Evolutionary conservation across 2,329 filamentous ascomycete species (phyloP).

Genomic region (Blastomyces silverae): DNA sequence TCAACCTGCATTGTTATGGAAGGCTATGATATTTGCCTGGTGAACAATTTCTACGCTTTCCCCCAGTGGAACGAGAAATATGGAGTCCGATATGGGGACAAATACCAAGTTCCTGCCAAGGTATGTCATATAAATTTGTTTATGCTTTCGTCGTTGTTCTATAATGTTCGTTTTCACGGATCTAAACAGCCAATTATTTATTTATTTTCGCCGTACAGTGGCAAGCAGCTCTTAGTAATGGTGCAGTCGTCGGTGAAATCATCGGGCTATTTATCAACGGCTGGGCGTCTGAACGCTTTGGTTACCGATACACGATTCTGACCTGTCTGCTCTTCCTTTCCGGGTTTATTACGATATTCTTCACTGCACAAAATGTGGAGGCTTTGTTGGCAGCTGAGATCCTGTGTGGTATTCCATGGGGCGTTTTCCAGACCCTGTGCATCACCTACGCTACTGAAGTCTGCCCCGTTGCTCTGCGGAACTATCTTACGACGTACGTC

Average conservation of each 20-base stretch:
- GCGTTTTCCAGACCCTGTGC: conserved; percentile 46
- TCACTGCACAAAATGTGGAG: conserved; percentile 45
- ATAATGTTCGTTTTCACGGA: not conserved
- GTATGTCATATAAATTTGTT: conserved; percentile 25
- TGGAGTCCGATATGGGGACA: conserved; percentile 30
- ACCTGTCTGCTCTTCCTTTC: conserved; percentile 42
- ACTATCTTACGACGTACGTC: conserved; percentile 44
- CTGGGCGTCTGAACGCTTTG: conserved; percentile 46
- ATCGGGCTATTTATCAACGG: conserved; percentile 49
- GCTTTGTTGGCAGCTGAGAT: conserved; percentile 47
- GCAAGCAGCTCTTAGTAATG: conserved; percentile 43
- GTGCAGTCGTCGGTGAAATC: conserved; percentile 42
- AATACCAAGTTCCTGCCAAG: conserved; percentile 37
- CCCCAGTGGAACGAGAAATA: conserved; percentile 40
- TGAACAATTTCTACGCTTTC: conserved; percentile 68
- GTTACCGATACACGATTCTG: conserved; percentile 48
- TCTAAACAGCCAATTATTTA: conserved; percentile 12
- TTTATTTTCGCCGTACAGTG: conserved; percentile 29
- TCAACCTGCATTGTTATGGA: conserved; percentile 92
- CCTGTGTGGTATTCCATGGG: conserved; percentile 48
- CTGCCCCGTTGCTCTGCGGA: conserved; percentile 42
- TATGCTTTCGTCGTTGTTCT: not conserved
- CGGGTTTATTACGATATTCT: conserved; percentile 47
- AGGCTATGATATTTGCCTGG: conserved; percentile 73
- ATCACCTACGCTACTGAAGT: conserved; percentile 45